A percentile compares a stretch with the other conserved stretches of the same genome.
Conservation (phyloP, 2,329 filamentous ascomycete species). For the Aspergillus pseudotamarii region DNA sequence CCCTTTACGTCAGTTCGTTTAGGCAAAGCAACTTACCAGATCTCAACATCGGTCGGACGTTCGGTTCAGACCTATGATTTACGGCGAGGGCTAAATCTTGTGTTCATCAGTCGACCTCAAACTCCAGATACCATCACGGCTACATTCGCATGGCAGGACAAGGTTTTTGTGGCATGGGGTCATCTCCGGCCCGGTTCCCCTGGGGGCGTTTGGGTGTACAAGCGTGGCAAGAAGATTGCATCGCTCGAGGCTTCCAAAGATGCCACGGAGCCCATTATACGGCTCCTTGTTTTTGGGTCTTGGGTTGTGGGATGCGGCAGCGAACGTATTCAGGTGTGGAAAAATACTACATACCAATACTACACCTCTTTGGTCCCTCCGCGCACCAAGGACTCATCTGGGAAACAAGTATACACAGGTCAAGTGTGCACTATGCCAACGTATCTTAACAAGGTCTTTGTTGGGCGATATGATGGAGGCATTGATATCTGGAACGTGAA, state of each 20-base stretch:
- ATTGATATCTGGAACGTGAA: slow-evolving; percentile 98
- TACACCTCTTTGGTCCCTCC: slow-evolving; percentile 77
- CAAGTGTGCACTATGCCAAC: slow-evolving; percentile 88
- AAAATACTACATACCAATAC: slow-evolving; percentile 77
- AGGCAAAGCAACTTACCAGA: slow-evolving; percentile 93
- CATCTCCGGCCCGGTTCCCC: slow-evolving; percentile 45
- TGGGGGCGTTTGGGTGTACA: slow-evolving; percentile 84
- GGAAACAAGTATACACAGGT: slow-evolving; percentile 71
- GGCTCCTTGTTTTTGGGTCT: slow-evolving; percentile 81
- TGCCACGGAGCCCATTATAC: slow-evolving; percentile 70
- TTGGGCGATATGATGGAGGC: slow-evolving; percentile 81
- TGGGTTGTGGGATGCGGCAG: slow-evolving; percentile 84
- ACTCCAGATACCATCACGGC: slow-evolving; percentile 85
- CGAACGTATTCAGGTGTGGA: slow-evolving; percentile 86
- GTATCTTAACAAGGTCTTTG: slow-evolving; percentile 93
- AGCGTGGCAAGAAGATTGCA: slow-evolving; percentile 81
- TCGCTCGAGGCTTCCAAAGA: slow-evolving; percentile 69
- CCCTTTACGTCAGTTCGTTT: slow-evolving; percentile 88
- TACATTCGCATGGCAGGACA: slow-evolving; percentile 82
- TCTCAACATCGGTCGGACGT: slow-evolving; percentile 90
- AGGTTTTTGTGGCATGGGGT: slow-evolving; percentile 88
- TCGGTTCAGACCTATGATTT: slow-evolving; percentile 96
- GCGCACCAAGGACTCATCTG: slow-evolving; percentile 58
- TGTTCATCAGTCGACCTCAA: slow-evolving; percentile 90
- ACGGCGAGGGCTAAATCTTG: slow-evolving; percentile 82